A percentile compares a stretch with the other conserved stretches of the same genome.
Evolutionary conservation across 371 early-diverging fungal genomes (phyloP).

Genomic region (Capillidium heterosporum): DNA sequence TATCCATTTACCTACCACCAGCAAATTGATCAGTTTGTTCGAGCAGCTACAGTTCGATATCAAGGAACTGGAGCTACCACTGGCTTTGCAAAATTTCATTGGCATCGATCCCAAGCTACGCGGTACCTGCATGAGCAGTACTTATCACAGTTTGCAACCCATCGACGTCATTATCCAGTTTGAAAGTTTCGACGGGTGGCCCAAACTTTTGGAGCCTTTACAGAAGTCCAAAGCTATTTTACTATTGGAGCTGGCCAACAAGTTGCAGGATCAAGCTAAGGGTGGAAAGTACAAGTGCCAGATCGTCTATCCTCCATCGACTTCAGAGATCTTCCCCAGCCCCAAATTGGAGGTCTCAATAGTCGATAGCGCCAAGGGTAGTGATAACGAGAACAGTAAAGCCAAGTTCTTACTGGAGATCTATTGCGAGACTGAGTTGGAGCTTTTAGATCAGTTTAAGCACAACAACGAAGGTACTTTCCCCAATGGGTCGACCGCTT

Average conservation of each 20-base stretch:
- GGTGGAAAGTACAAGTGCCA: no score
- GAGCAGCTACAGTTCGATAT: conserved; percentile 45
- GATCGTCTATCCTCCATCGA: no score
- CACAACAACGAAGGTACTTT: no score
- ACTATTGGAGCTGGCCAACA: conserved; percentile 40
- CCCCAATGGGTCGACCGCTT: no score
- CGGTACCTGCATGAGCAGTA: conserved; percentile 29
- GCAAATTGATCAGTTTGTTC: conserved; percentile 40
- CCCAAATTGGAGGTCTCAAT: no score
- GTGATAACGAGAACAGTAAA: no score
- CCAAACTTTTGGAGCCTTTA: conserved; percentile 66
- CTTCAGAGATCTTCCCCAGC: no score
- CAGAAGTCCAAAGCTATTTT: conserved; percentile 84
- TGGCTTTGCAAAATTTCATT: conserved; percentile 46
- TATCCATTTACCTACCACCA: conserved; percentile 22
- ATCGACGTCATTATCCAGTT: conserved; percentile 68
- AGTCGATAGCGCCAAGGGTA: no score
- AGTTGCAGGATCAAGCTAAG: no score
- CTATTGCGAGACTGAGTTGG: no score
- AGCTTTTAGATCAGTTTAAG: no score
- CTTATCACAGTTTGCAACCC: conserved; percentile 43
- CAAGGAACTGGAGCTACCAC: conserved; percentile 48
- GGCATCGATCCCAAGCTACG: conserved; percentile 47
- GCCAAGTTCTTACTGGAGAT: no score
- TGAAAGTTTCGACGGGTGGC: conserved; percentile 73